Percentiles rank a stretch among this genome's conserved stretches.
phyloP scores from a whole-genome alignment of 176 grass and related monocot genomes.

The Carex parvula region DNA sequence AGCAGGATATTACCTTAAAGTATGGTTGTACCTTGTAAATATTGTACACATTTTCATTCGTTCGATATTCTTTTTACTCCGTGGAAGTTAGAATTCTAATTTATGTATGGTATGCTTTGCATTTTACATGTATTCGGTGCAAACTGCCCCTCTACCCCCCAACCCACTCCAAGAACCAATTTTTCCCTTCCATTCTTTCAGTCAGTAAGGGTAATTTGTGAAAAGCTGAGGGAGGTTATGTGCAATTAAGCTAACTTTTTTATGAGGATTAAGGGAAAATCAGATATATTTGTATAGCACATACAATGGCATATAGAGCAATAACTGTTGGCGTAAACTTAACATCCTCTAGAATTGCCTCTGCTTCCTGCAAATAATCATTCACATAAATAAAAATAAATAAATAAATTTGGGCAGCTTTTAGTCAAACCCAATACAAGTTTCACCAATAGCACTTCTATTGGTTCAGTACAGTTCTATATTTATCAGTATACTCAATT shows the following conservation, averaged over 20 bases:
- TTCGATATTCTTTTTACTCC: not conserved
- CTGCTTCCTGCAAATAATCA: constrained; percentile 60
- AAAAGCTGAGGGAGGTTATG: not conserved
- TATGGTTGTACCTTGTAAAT: not conserved
- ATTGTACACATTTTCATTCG: not conserved
- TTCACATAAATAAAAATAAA: not conserved
- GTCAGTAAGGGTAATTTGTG: constrained; percentile 8
- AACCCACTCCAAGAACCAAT: not conserved
- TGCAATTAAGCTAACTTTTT: constrained; percentile 11
- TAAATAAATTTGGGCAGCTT: not conserved
- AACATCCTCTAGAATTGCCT: constrained; percentile 83
- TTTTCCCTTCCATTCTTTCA: not conserved
- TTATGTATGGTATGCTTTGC: not conserved
- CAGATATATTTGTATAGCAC: constrained; percentile 8
- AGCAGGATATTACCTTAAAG: not conserved
- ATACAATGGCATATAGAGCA: constrained; percentile 64
- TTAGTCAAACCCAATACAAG: not conserved
- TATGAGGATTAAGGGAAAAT: not conserved
- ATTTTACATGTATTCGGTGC: not conserved
- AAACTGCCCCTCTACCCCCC: not conserved
- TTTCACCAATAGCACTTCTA: not conserved
- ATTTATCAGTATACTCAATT: not conserved
- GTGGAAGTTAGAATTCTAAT: not conserved
- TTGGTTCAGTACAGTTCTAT: not conserved
- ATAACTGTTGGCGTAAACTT: constrained; percentile 75